Percentiles rank a stretch among this genome's conserved stretches.
phyloP scores from a whole-genome alignment of 805 yeast genomes.

The Pichia eremophila region DNA sequence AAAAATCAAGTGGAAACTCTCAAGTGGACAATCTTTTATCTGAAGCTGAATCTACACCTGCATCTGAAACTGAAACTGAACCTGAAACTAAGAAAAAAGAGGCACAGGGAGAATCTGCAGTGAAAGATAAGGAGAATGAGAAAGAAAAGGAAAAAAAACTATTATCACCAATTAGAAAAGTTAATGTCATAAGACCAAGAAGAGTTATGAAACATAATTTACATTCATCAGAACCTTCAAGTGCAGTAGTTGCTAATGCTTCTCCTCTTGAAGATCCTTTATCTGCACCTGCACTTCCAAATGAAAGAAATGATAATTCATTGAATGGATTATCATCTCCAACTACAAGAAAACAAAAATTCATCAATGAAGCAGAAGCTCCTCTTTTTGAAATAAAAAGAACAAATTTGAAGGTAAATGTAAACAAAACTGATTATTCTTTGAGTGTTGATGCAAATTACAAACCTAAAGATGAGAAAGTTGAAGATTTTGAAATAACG shows the following conservation, averaged over 20 bases:
- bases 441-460: neutral
- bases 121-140: neutral
- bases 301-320: neutral
- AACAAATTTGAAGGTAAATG: neutral
- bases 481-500: constrained; percentile 44
- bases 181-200: constrained; percentile 38
- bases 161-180: constrained; percentile 31
- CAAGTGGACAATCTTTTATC: constrained; percentile 16
- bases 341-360: constrained; percentile 17
- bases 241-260: neutral
- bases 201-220: constrained; percentile 20
- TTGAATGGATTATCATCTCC: constrained; percentile 21
- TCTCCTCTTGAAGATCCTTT: constrained; percentile 18
- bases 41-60: constrained; percentile 5
- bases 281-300: constrained; percentile 2
- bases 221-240: constrained; percentile 23
- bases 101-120: too few species aligned
- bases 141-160: constrained; percentile 1
- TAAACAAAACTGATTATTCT: neutral
- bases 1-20: constrained; percentile 14
- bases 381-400: constrained; percentile 41
- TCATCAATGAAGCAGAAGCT: constrained; percentile 30
- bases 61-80: too few species aligned
- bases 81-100: too few species aligned
- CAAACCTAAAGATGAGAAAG: constrained; percentile 9